A percentile compares a stretch with the other conserved stretches of the same genome.
These are phyloP conservation scores for Kwoniella europaea DNA, from an alignment of 768 basidiomycete genomes.

Conservation along the genomic window DNA sequence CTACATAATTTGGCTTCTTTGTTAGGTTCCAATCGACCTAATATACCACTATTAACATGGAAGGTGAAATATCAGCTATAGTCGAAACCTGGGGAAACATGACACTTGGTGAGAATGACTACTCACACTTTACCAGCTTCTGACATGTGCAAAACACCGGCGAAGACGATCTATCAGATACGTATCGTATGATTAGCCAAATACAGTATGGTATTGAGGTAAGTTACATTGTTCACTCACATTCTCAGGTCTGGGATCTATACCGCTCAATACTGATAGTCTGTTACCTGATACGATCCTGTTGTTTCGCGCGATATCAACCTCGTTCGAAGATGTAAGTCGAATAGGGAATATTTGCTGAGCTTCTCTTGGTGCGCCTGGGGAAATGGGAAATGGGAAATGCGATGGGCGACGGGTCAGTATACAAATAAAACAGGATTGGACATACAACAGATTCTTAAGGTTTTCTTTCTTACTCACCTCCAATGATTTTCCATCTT, in stretches of 20 bases:
- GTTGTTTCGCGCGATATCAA: slow-evolving; percentile 74
- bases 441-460: background rate
- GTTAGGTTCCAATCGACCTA: slow-evolving; percentile 92
- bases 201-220: background rate
- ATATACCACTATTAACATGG: slow-evolving; percentile 67
- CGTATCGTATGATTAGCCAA: background rate
- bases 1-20: slow-evolving; percentile 95
- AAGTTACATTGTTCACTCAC: slow-evolving; percentile 36
- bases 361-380: slow-evolving; percentile 82
- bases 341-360: slow-evolving; percentile 83
- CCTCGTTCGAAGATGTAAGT: slow-evolving; percentile 68
- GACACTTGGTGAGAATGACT: background rate
- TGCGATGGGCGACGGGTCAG: too few species aligned
- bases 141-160: slow-evolving; percentile 96
- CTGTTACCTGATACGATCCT: slow-evolving; percentile 78
- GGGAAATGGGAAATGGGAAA: too few species aligned
- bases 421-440: background rate
- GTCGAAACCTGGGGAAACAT: background rate
- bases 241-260: slow-evolving; percentile 95
- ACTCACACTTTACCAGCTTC: slow-evolving; percentile 78
- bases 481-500: slow-evolving; percentile 96
- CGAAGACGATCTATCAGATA: slow-evolving; percentile 68
- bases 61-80: slow-evolving; percentile 12
- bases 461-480: slow-evolving; percentile 32
- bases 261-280: slow-evolving; percentile 75